These are phyloP conservation scores for Cytidiella melzeri DNA, from an alignment of 768 basidiomycete genomes.

Conservation along the genomic window DNA sequence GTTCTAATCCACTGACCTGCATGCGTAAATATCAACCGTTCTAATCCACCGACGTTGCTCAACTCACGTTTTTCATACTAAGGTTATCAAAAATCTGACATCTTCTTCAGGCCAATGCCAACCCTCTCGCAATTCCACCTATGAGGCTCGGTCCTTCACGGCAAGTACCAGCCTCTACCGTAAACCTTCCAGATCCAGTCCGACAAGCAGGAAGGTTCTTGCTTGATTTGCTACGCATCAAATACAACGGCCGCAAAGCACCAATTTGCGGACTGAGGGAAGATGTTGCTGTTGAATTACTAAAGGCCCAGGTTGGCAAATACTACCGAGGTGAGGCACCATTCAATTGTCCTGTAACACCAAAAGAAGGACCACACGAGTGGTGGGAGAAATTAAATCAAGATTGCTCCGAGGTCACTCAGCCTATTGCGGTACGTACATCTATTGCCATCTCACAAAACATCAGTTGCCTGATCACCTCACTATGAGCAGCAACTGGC, in stretches of 20 bases:
- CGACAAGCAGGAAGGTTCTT: neutral
- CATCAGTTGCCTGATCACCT: no score
- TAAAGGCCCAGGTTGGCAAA: no score
- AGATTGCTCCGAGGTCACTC: no score
- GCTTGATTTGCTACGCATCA: neutral
- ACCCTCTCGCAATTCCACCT: neutral
- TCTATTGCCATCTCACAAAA: no score
- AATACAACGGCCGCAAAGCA: neutral
- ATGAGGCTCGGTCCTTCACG: neutral
- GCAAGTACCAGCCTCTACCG: no score
- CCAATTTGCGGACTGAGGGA: neutral
- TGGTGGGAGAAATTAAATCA: no score
- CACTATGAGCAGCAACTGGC: neutral
- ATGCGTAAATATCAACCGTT: no score
- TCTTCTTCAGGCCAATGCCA: neutral
- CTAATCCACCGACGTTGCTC: neutral
- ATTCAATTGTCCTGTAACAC: no score
- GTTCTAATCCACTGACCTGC: neutral
- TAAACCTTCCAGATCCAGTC: neutral
- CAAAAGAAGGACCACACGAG: no score
- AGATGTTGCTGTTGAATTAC: no score
- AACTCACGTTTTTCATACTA: neutral
- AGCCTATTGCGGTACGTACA: no score
- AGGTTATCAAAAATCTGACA: neutral
- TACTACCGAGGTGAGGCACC: no score